These are phyloP conservation scores for Vitis cinerea DNA, from an alignment of 164 flowering plant species.

Conservation along the genomic window DNA sequence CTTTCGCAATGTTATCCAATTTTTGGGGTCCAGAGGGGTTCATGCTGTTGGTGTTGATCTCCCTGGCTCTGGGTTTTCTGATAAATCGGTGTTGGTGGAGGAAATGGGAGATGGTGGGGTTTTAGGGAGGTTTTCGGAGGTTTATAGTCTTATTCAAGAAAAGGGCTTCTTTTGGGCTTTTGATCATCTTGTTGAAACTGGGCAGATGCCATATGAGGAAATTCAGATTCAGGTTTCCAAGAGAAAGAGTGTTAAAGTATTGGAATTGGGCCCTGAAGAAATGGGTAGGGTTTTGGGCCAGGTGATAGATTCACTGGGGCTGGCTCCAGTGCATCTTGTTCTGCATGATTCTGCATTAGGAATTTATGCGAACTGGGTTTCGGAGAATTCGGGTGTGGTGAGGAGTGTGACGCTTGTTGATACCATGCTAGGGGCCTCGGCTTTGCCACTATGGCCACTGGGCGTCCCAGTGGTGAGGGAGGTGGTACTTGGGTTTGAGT, in stretches of 20 bases:
- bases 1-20: constrained; percentile 42
- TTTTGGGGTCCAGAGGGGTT: constrained; percentile 50
- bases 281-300: constrained; percentile 71
- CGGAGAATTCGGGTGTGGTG: constrained; percentile 43
- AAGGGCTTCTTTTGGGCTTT: constrained; percentile 95
- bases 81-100: constrained; percentile 39
- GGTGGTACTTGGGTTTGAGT: constrained; percentile 46
- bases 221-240: constrained; percentile 26
- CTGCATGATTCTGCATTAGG: constrained; percentile 79
- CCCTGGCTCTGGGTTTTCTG: constrained; percentile 93
- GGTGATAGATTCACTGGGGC: constrained; percentile 60
- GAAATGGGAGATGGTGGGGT: constrained; percentile 41
- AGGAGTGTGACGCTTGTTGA: constrained; percentile 78
- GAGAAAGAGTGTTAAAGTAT: constrained; percentile 36
- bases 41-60: constrained; percentile 71
- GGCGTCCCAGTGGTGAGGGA: constrained; percentile 61
- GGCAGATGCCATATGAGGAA: constrained; percentile 70
- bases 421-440: constrained; percentile 32
- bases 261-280: constrained; percentile 60
- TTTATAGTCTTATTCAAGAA: constrained; percentile 61
- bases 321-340: constrained; percentile 82
- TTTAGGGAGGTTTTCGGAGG: constrained; percentile 51
- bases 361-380: constrained; percentile 64
- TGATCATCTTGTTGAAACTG: constrained; percentile 81
- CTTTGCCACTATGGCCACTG: constrained; percentile 69